Conservation (phyloP, 2,329 filamentous ascomycete species). For the Penicillium sp. region DNA sequence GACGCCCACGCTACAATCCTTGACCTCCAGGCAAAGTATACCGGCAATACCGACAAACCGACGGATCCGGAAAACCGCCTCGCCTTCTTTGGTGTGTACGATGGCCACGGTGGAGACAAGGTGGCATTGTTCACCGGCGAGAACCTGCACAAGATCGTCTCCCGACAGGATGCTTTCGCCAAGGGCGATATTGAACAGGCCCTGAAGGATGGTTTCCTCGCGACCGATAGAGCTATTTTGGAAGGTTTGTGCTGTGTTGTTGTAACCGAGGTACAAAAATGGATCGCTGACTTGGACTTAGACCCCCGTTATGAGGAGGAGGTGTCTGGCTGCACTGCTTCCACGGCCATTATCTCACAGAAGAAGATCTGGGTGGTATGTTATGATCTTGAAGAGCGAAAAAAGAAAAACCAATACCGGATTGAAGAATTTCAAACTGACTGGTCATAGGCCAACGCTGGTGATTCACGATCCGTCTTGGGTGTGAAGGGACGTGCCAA, state of each 20-base stretch:
- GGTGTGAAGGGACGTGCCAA: conserved; percentile 97
- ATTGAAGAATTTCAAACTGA: conserved; percentile 24
- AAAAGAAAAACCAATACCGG: neutral
- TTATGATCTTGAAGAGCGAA: conserved; percentile 29
- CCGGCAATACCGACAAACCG: conserved; percentile 52
- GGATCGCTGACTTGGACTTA: conserved; percentile 42
- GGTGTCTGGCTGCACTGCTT: conserved; percentile 95
- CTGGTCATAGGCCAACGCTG: conserved; percentile 76
- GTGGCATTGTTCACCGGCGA: conserved; percentile 91
- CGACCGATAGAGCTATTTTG: conserved; percentile 91
- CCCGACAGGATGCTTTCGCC: conserved; percentile 92
- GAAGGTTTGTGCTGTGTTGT: conserved; percentile 64
- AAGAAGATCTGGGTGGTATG: conserved; percentile 94
- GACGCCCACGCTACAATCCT: conserved; percentile 89
- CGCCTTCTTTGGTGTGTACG: conserved; percentile 96
- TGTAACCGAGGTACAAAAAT: neutral
- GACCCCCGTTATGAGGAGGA: conserved; percentile 97
- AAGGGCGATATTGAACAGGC: conserved; percentile 90
- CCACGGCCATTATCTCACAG: conserved; percentile 81
- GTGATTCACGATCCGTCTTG: conserved; percentile 90
- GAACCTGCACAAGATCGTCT: conserved; percentile 88
- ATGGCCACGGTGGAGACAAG: conserved; percentile 95
- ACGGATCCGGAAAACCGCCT: conserved; percentile 69
- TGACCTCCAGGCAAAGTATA: conserved; percentile 68
- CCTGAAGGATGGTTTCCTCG: conserved; percentile 94